Evolutionary conservation across 2,329 filamentous ascomycete species (phyloP), one percentile per base, ranked within the genome.

Genomic region (Fusarium tricinctum): DNA sequence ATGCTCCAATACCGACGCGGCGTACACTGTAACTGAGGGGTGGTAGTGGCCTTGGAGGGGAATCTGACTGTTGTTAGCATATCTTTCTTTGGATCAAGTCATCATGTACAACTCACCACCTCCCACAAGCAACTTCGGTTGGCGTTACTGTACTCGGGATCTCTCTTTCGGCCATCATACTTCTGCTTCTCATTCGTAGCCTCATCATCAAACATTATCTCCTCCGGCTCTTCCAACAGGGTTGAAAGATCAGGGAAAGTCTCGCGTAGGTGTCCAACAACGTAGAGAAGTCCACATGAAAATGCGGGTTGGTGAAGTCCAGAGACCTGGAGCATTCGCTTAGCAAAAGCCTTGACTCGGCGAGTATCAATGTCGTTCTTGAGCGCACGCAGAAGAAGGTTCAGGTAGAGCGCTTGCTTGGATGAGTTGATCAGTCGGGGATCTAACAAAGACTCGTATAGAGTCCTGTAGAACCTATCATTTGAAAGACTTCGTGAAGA

Each of bases 41-140:
- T 99, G 97, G 78, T 92, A 99, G 78, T 99, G 96, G 19, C 84
- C 84, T 53, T 76, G 78, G 3, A 77, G 70, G 3, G 79, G 79
- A 47, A 81, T 74, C 78, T 80, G 13, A 28, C 15, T 5, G 35
- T 22, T 19, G 55, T 75, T 64, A 80, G 69, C 28, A 58, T 56
- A 28, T 48, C 48, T 28, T 15, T n/a, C 15, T 26, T 22, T 19
- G 15, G 23, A 23, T 40, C 26, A 17, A 9, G 23, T 14, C 20
- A 17, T 13, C 3, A 22, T 43, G 15, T 47, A 17, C 13, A 60
- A 81, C 87, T 80, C 80, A 96, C 85, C 64, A 97, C 78, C 78
- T 99, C 96, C 96, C 96, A 99, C 10, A 98, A 82, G 80, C 94
- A 97, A 74, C 92, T 96, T 69, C 90, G 87, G 68, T 97, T 93